Evolutionary conservation across 2,329 filamentous ascomycete species (phyloP).

Genomic region (Coleophoma eucalyptorum): DNA sequence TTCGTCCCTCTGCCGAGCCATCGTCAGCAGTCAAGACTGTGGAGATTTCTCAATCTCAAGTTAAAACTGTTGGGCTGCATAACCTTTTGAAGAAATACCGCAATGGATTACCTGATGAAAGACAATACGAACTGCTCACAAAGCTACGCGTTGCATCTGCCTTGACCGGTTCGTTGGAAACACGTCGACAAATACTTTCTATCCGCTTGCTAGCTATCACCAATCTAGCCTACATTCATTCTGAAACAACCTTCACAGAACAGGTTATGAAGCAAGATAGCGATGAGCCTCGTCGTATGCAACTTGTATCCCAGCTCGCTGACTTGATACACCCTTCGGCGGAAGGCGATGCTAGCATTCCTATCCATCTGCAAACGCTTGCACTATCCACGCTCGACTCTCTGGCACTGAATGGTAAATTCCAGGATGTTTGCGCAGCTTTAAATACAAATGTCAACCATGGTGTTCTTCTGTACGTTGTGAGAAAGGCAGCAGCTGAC

Average conservation of each 20-base stretch:
- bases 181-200: slow-evolving; percentile 72
- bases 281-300: slow-evolving; percentile 83
- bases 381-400: slow-evolving; percentile 80
- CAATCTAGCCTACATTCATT: slow-evolving; percentile 86
- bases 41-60: slow-evolving; percentile 49
- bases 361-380: slow-evolving; percentile 75
- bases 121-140: slow-evolving; percentile 81
- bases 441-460: slow-evolving; percentile 95
- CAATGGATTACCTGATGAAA: slow-evolving; percentile 64
- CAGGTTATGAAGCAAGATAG: slow-evolving; percentile 83
- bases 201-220: slow-evolving; percentile 83
- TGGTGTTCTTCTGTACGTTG: slow-evolving; percentile 87
- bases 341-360: slow-evolving; percentile 63
- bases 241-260: slow-evolving; percentile 77
- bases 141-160: slow-evolving; percentile 82
- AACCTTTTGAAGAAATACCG: slow-evolving; percentile 53
- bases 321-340: slow-evolving; percentile 84
- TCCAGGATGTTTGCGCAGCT: slow-evolving; percentile 81
- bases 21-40: slow-evolving; percentile 21
- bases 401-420: slow-evolving; percentile 75
- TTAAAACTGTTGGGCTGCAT: slow-evolving; percentile 50
- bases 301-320: slow-evolving; percentile 87
- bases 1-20: slow-evolving; percentile 22
- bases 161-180: slow-evolving; percentile 59
- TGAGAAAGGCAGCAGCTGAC: slow-evolving; percentile 83